These are phyloP conservation scores for Sclerotinia borealis DNA, from an alignment of 2,329 filamentous ascomycete genomes.

Conservation along the genomic window DNA sequence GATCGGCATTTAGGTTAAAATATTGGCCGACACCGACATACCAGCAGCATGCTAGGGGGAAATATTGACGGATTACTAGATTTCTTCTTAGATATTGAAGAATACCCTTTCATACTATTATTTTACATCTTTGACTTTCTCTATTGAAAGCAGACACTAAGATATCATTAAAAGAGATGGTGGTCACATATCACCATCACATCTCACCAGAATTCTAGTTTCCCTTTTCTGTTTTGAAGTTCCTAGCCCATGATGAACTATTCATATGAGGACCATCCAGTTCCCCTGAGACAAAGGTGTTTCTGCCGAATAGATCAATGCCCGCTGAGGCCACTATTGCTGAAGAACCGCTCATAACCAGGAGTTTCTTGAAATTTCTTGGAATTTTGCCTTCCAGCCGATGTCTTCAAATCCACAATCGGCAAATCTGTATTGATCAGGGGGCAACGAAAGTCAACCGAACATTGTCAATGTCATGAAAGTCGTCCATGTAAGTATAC, in stretches of 20 bases:
- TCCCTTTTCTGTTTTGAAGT: too few species aligned
- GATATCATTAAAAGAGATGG: too few species aligned
- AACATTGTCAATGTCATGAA: too few species aligned
- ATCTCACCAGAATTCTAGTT: too few species aligned
- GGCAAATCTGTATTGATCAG: neutral
- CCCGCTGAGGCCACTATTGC: neutral
- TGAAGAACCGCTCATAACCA: neutral
- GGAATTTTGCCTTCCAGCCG: neutral
- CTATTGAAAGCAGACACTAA: too few species aligned
- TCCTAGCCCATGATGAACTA: neutral
- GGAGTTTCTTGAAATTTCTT: neutral
- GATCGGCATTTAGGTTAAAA: slow-evolving; percentile 2
- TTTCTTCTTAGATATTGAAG: too few species aligned
- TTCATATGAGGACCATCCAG: neutral
- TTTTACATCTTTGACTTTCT: too few species aligned
- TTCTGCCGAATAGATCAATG: neutral
- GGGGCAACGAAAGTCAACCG: too few species aligned
- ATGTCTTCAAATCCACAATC: neutral
- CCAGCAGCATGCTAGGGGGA: too few species aligned
- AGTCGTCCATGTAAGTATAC: neutral
- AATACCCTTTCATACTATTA: too few species aligned
- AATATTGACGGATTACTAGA: too few species aligned
- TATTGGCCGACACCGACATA: neutral
- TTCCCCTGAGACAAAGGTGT: neutral
- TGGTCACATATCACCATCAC: neutral